These are phyloP conservation scores for Globisporangium spiculum DNA, from an alignment of 352 stramenopile species.

Conservation along the genomic window DNA sequence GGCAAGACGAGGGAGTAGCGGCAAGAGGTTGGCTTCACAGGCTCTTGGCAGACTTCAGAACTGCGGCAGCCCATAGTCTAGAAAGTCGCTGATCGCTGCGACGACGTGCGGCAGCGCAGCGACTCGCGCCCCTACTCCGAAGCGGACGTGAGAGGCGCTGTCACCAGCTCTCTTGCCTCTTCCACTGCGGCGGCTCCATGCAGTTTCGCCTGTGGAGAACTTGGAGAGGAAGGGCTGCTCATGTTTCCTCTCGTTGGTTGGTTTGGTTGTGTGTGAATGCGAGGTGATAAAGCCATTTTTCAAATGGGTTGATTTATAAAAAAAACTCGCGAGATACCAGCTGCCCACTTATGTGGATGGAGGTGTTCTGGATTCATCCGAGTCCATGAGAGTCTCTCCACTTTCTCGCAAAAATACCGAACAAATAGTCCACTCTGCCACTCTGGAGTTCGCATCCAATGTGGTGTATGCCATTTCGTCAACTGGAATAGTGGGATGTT, in stretches of 20 bases:
- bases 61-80: background rate
- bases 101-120: background rate
- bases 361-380: background rate
- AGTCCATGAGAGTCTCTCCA: no score
- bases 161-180: background rate
- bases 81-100: background rate
- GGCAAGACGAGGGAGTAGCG: background rate
- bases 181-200: background rate
- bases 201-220: background rate
- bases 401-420: no score
- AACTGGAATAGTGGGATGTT: background rate
- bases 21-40: background rate
- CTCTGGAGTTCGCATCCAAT: no score
- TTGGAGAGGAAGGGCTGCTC: background rate
- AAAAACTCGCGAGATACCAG: background rate
- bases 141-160: constrained; percentile 4
- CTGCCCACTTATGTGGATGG: background rate
- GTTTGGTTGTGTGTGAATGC: no score
- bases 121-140: background rate
- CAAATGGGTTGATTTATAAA: background rate
- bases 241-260: background rate
- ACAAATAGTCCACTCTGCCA: no score
- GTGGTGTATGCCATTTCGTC: background rate
- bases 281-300: background rate
- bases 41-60: background rate